Evolutionary conservation across 805 yeast species (phyloP).

Genomic region (Grigorovia transvaalensis): DNA sequence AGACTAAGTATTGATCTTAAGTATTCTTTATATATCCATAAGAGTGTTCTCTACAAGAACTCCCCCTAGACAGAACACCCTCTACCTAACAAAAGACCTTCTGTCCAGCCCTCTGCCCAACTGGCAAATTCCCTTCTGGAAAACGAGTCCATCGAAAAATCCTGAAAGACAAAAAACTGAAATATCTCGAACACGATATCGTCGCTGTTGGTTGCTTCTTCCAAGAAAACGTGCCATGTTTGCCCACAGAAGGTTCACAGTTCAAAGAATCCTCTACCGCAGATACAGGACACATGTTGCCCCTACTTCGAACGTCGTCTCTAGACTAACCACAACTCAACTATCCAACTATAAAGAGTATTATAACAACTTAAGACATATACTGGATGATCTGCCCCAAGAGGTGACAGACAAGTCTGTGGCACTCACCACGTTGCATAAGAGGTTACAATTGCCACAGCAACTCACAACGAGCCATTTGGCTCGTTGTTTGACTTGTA

Average conservation of each 20-base stretch:
- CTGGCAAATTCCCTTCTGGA: too few species aligned
- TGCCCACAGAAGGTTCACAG: neutral
- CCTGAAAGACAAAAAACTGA: too few species aligned
- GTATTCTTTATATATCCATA: too few species aligned
- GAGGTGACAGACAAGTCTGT: conserved; percentile 52
- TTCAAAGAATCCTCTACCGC: neutral
- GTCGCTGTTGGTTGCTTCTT: too few species aligned
- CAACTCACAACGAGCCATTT: conserved; percentile 52
- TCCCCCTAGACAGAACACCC: too few species aligned
- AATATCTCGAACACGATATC: too few species aligned
- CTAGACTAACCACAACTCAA: conserved; percentile 5
- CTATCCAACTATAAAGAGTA: conserved; percentile 19
- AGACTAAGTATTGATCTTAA: too few species aligned
- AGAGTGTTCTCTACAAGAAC: too few species aligned
- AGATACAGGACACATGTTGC: neutral
- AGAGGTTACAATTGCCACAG: conserved; percentile 58
- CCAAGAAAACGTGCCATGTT: neutral
- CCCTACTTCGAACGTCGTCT: neutral
- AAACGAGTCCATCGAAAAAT: neutral
- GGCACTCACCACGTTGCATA: conserved; percentile 65
- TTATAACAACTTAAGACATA: conserved; percentile 13
- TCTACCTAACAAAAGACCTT: too few species aligned
- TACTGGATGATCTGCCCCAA: conserved; percentile 29
- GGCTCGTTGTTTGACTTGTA: conserved; percentile 71
- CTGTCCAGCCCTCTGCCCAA: too few species aligned